Evolutionary conservation across 2,329 filamentous ascomycete genomes (phyloP), one percentile per base, ranked within the genome.

Genomic region (Septoria linicola): DNA sequence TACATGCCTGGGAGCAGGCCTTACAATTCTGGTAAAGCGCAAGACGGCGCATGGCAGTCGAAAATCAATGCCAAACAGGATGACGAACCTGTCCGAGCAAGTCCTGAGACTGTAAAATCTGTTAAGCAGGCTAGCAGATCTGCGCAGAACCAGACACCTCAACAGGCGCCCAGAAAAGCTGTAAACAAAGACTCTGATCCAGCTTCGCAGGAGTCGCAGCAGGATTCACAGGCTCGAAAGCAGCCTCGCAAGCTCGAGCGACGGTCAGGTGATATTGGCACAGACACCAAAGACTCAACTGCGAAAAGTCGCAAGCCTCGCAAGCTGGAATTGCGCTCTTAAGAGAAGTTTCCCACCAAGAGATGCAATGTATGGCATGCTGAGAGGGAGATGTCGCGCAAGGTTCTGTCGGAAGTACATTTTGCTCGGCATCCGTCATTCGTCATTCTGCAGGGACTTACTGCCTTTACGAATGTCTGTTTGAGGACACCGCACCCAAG

Each of bases 241-340:
- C 56, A 55, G 36, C 57, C 57, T 14, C 51, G 52, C 4, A 59
- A 59, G 41, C 25, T 59, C 21, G 55, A 59, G 31, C 31, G 50
- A 7, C 40, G 54, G 23, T 57, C 51, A 16, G 35, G 35, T 11
- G 17, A 34, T 27, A 10, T 27, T 27, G 23, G 10, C 5, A 10
- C 23, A 27, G 23, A 11, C 19, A 1, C 27, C 41, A 17, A 21
- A 42, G n/a, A 31, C n/a, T n/a, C n/a, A n/a, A n/a, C n/a, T n/a
- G n/a, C 10, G 13, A 34, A 44, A 35, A 42, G 40, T 21, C 46
- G 36, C 25, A 52, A 50, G 40, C 55, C 55, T 30, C 49, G 52
- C 8, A 58, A 58, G 40, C 46, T 58, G 4, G 55, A 58, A 16
- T 27, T 45, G 3, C 49, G 49, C 27, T 51, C 49, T 17, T 23